Conservation (phyloP, 306 rosid genomes). For the Cercis canadensis region DNA sequence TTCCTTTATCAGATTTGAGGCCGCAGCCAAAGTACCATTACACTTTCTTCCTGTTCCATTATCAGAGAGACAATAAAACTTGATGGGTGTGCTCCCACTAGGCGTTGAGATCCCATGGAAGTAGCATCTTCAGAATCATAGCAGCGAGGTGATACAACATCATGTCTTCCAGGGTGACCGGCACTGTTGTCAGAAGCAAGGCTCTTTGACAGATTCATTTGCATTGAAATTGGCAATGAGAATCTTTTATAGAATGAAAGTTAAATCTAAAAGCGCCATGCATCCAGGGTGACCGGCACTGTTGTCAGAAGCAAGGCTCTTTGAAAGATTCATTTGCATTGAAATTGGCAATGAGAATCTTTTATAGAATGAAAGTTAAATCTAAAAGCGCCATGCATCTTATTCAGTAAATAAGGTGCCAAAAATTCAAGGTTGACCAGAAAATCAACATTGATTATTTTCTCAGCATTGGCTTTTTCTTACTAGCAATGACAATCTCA, state of each 20-base stretch:
- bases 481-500: too few relatives aligned
- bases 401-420: too few relatives aligned
- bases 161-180: not conserved
- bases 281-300: slow-evolving; percentile 44
- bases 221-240: too few relatives aligned
- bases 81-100: slow-evolving; percentile 71
- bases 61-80: slow-evolving; percentile 52
- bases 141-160: slow-evolving; percentile 31
- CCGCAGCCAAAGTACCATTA: slow-evolving; percentile 53
- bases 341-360: slow-evolving; percentile 40
- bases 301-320: slow-evolving; percentile 70
- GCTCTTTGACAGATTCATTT: too few relatives aligned
- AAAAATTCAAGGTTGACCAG: too few relatives aligned
- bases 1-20: slow-evolving; percentile 67
- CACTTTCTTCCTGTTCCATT: slow-evolving; percentile 55
- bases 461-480: too few relatives aligned
- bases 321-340: slow-evolving; percentile 86
- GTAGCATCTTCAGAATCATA: slow-evolving; percentile 76
- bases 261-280: too few relatives aligned
- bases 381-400: slow-evolving; percentile 4
- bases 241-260: too few relatives aligned
- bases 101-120: slow-evolving; percentile 84
- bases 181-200: too few relatives aligned
- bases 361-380: slow-evolving; percentile 2
- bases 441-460: too few relatives aligned